phyloP scores from a whole-genome alignment of 2,329 filamentous ascomycete species.

The Diaporthe nobilis region DNA sequence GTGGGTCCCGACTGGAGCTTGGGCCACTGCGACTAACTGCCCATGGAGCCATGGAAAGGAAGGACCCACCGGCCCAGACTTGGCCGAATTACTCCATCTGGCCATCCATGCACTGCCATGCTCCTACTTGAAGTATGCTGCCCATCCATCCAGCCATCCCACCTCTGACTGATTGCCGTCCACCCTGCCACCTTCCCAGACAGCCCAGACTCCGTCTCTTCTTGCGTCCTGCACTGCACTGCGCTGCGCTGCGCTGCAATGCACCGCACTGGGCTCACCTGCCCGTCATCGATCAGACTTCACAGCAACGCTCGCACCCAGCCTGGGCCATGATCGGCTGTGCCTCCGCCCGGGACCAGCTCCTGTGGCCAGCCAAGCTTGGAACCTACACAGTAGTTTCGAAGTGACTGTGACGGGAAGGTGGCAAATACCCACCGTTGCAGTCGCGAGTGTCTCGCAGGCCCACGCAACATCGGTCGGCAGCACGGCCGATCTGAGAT shows the following conservation, averaged over 20 bases:
- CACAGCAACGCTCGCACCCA: not conserved
- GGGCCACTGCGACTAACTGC: not conserved
- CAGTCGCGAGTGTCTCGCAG: constrained; percentile 25
- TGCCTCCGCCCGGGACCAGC: not conserved
- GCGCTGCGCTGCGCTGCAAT: not conserved
- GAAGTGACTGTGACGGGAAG: constrained; percentile 13
- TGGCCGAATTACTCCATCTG: constrained; percentile 9
- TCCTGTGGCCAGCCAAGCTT: constrained; percentile 3
- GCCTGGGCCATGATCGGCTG: not conserved
- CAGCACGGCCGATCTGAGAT: constrained; percentile 27
- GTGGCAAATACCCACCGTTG: constrained; percentile 21
- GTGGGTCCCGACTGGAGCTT: constrained; percentile 26
- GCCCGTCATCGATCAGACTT: constrained; percentile 6
- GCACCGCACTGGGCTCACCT: not conserved
- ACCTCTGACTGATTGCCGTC: not conserved
- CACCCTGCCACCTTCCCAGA: not conserved
- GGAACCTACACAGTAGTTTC: constrained; percentile 4
- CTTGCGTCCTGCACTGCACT: not conserved
- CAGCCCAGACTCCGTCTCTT: constrained; percentile 1
- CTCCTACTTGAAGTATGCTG: not conserved
- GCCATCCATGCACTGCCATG: constrained; percentile 10
- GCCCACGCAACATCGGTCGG: constrained; percentile 26
- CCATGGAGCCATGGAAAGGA: not conserved
- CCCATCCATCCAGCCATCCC: not conserved
- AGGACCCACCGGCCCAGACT: not conserved